These are phyloP conservation scores for Protostelium mycophagum DNA, from an alignment of 78 protist species.

Conservation along the genomic window DNA sequence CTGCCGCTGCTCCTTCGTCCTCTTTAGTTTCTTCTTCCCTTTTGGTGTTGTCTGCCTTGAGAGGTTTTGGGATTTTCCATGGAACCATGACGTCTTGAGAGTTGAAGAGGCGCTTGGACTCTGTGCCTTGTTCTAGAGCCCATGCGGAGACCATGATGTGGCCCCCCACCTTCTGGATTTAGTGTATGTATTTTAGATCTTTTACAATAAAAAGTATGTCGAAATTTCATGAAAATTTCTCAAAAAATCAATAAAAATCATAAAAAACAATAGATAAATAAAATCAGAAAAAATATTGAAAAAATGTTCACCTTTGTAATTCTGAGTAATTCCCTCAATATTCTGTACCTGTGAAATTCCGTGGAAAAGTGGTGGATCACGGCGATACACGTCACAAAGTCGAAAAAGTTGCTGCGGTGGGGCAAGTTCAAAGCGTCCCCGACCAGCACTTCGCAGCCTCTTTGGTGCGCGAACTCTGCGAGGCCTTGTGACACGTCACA, in stretches of 20 bases:
- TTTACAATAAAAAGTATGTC: too few species aligned
- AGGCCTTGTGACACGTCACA: background rate
- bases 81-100: background rate
- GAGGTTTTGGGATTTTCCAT: too few species aligned
- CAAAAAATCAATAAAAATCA: too few species aligned
- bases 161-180: background rate
- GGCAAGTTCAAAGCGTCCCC: background rate
- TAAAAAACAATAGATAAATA: too few species aligned
- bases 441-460: background rate
- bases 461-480: background rate
- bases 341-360: background rate
- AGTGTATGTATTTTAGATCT: too few species aligned
- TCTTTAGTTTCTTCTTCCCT: background rate
- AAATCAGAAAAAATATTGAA: too few species aligned
- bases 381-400: background rate
- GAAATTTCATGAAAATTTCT: too few species aligned
- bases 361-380: background rate
- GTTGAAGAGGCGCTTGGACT: background rate
- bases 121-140: background rate
- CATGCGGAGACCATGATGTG: background rate
- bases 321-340: background rate
- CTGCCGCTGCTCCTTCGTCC: too few species aligned
- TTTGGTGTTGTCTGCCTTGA: too few species aligned
- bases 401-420: background rate
- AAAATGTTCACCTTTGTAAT: background rate